phyloP scores from a whole-genome alignment of 257 asterid species.

The Petunia axillaris region DNA sequence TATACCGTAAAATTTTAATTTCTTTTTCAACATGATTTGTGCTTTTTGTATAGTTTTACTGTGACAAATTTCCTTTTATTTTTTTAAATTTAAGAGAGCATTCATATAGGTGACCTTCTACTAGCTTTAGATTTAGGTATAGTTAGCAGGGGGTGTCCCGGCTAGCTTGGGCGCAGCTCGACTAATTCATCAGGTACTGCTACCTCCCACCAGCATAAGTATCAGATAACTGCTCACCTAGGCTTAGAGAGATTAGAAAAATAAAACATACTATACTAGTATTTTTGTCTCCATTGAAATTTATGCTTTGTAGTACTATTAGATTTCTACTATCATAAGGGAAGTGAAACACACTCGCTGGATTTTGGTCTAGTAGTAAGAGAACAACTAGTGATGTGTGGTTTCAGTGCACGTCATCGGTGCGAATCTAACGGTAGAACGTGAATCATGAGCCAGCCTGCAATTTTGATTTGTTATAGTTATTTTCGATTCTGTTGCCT shows the following conservation, averaged over 20 bases:
- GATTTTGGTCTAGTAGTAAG: too few species aligned
- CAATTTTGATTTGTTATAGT: not conserved
- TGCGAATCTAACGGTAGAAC: not conserved
- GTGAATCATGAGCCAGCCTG: not conserved
- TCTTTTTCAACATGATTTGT: not conserved
- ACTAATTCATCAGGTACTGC: too few species aligned
- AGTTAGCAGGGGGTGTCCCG: not conserved
- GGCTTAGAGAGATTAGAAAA: too few species aligned
- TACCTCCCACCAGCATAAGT: too few species aligned
- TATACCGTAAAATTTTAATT: not conserved
- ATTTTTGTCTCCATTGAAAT: too few species aligned
- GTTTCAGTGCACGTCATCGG: too few species aligned
- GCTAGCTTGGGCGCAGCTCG: too few species aligned
- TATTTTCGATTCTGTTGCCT: not conserved
- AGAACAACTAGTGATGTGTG: too few species aligned
- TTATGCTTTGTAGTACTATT: not conserved
- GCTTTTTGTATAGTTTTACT: not conserved
- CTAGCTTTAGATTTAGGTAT: constrained; percentile 1
- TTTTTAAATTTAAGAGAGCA: not conserved
- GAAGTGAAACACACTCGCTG: not conserved
- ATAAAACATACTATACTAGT: too few species aligned
- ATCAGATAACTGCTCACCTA: too few species aligned
- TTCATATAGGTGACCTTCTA: not conserved
- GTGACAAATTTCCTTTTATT: not conserved
- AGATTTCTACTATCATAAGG: not conserved